phyloP scores from a whole-genome alignment of 148 eudicot species.

The Chenopodium quinoa region DNA sequence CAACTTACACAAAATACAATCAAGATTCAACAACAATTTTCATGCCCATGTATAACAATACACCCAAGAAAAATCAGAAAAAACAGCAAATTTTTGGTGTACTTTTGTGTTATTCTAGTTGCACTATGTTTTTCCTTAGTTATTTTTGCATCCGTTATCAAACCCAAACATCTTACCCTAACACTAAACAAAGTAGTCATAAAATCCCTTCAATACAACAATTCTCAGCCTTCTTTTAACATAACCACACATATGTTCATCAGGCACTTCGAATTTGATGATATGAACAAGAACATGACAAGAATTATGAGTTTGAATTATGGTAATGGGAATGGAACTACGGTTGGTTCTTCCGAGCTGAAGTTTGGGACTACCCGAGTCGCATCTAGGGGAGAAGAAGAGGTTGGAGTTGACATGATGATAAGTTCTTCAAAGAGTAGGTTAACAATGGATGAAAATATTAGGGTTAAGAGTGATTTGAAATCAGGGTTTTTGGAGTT shows the following conservation, averaged over 20 bases:
- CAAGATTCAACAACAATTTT: neutral
- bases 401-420: conserved; percentile 13
- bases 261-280: conserved; percentile 22
- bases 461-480: conserved; percentile 26
- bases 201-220: conserved; percentile 19
- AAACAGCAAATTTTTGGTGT: conserved; percentile 38
- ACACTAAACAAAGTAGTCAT: conserved; percentile 20
- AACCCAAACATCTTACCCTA: conserved; percentile 26
- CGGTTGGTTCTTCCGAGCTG: conserved; percentile 10
- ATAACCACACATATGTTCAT: conserved; percentile 25
- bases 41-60: neutral
- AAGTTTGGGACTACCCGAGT: conserved; percentile 16
- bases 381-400: conserved; percentile 15
- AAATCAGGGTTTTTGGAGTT: neutral
- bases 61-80: neutral
- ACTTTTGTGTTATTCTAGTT: conserved; percentile 27
- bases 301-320: conserved; percentile 22
- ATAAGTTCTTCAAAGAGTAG: conserved; percentile 10
- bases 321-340: conserved; percentile 24
- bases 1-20: no score
- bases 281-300: neutral
- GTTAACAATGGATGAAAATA: neutral
- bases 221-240: conserved; percentile 30
- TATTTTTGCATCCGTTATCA: conserved; percentile 28
- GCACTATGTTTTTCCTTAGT: conserved; percentile 21